These are phyloP conservation scores for Suillus brevipes DNA, from an alignment of 768 basidiomycete genomes.

Conservation along the genomic window DNA sequence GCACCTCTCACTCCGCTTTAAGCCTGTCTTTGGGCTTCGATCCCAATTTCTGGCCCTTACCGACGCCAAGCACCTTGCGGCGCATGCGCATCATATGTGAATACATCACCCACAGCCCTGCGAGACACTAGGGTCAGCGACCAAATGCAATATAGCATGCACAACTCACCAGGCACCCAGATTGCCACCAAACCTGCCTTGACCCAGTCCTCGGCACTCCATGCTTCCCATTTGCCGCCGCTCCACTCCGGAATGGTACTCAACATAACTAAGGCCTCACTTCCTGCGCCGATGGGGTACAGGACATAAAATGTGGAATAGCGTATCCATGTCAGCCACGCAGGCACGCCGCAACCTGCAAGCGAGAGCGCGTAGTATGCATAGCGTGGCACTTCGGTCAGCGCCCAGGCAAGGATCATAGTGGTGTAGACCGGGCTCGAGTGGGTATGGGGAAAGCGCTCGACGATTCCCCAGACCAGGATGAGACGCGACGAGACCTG, in stretches of 20 bases:
- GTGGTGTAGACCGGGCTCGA: conserved; percentile 78
- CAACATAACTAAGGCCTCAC: conserved; percentile 84
- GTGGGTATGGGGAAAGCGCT: conserved; percentile 46
- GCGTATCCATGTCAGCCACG: conserved; percentile 71
- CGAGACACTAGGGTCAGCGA: neutral
- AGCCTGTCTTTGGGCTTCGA: conserved; percentile 34
- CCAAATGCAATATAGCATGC: neutral
- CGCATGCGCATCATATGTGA: conserved; percentile 61
- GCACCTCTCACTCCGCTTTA: conserved; percentile 19
- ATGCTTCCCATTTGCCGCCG: conserved; percentile 40
- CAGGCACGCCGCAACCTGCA: conserved; percentile 48
- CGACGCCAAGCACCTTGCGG: conserved; percentile 49
- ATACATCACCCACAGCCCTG: conserved; percentile 56
- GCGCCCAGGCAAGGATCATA: conserved; percentile 92
- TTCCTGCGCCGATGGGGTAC: conserved; percentile 91
- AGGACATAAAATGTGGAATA: conserved; percentile 93
- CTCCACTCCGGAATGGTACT: conserved; percentile 65
- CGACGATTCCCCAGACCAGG: conserved; percentile 79
- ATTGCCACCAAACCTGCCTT: conserved; percentile 63
- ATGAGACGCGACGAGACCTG: conserved; percentile 83
- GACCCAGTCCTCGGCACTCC: conserved; percentile 57
- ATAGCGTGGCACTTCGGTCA: conserved; percentile 92
- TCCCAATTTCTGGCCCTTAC: conserved; percentile 34
- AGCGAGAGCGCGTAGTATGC: conserved; percentile 77
- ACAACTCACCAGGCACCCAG: conserved; percentile 85